Evolutionary conservation across 352 stramenopile genomes (phyloP), one percentile per base, ranked within the genome.

Genomic region (Phytopythium kandeliae): DNA sequence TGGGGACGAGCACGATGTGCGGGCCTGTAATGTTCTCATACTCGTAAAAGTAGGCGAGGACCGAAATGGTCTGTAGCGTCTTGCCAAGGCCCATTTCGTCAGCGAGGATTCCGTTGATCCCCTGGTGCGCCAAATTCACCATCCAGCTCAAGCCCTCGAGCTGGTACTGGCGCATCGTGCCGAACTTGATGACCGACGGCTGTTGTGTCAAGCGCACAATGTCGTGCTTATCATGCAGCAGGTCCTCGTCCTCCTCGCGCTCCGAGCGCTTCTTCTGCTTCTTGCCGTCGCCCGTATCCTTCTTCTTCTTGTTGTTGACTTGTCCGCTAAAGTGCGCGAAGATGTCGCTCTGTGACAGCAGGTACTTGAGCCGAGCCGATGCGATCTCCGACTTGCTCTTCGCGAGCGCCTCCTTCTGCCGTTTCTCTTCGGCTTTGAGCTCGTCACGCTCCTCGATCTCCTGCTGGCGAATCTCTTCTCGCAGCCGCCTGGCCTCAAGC

Each of bases 11-110:
- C 30, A 99, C 81, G 49, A 99, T 88, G 41, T 96, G 92, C 10
- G 96, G 96, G 0, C 93, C 92, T 2, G 68, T 63, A 24, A 95
- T 67, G 46, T 92, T 86, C 34, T 95, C 76, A 37, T 85, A 95
- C 61, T 94, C 83, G 28, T 70, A 62, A 33, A 92, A 90, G 52
- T 95, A 95, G 5, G 57, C 85, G 24, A 95, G 62, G 53, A 95
- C 81, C 0, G 85, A 95, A 48, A 95, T 95, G 21, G 85, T 95
- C 57, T 95, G 91, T 31, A 99, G 89, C 1, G 96, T 99, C 67
- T 99, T 99, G 31, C 96, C 96, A n/a, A 99, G 81, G 57, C 89
- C 93, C 92, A 98, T 98, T 68, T 99, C 96, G 61, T 99, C 96
- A 0, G 95, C 97, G 25, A 99, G 66, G 48, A 99, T 99, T 13